A percentile compares a stretch with the other conserved stretches of the same genome.
Evolutionary conservation across 306 rosid species (phyloP).

Genomic region (Senna tora): DNA sequence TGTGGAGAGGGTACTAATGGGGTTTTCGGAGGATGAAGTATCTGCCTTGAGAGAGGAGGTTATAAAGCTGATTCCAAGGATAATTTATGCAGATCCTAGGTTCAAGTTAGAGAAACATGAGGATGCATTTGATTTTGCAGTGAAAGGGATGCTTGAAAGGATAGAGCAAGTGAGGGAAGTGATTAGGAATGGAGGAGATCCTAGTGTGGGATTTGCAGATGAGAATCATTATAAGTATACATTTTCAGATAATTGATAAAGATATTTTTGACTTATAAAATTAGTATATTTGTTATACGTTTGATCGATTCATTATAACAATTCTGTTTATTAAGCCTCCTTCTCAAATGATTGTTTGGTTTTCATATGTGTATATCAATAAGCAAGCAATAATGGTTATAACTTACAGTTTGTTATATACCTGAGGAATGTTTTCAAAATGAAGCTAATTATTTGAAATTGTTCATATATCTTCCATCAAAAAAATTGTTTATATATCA

Average conservation of each 20-base stretch:
- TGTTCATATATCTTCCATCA: no score
- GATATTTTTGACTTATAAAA: no score
- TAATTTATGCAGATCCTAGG: constrained; percentile 73
- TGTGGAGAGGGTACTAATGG: constrained; percentile 57
- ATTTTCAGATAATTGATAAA: constrained; percentile 47
- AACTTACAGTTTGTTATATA: no score
- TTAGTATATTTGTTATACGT: no score
- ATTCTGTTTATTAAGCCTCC: no score
- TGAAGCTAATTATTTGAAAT: no score
- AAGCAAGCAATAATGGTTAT: no score
- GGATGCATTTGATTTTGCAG: constrained; percentile 82
- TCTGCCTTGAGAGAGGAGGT: constrained; percentile 79
- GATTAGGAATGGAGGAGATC: constrained; percentile 68
- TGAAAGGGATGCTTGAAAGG: constrained; percentile 71
- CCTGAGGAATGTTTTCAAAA: no score
- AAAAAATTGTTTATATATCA: no score
- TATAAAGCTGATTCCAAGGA: constrained; percentile 64
- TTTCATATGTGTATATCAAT: no score
- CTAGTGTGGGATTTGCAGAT: constrained; percentile 83
- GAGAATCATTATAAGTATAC: constrained; percentile 81
- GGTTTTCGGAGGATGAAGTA: constrained; percentile 56
- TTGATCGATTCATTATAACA: no score
- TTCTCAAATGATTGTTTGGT: no score
- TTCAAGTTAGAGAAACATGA: constrained; percentile 44
- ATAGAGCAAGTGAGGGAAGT: constrained; percentile 60